A percentile compares a stretch with the other conserved stretches of the same genome.
These are phyloP conservation scores for Pseudoscleropodium purum DNA, from an alignment of 225 moss, liverwort and hornwort genomes.

Conservation along the genomic window DNA sequence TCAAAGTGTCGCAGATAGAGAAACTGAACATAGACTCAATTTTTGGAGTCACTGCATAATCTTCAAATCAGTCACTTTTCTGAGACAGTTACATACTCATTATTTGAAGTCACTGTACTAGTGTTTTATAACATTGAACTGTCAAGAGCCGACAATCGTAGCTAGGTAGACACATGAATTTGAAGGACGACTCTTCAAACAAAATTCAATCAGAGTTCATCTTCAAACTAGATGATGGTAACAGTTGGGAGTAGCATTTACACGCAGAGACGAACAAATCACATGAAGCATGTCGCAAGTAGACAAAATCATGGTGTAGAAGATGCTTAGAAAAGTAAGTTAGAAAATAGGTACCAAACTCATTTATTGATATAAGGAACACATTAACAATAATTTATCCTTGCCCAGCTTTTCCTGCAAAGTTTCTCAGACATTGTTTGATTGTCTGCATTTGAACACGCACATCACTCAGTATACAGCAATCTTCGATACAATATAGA, in stretches of 20 bases:
- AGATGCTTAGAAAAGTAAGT: constrained; percentile 1
- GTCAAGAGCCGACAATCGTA: not conserved
- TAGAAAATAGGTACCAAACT: constrained; percentile 1
- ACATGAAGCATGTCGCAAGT: constrained; percentile 19
- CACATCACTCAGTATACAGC: not conserved
- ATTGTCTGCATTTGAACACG: constrained; percentile 29
- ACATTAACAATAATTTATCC: not conserved
- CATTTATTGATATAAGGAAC: not conserved
- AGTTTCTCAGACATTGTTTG: constrained; percentile 36
- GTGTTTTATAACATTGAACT: not conserved
- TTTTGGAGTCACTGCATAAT: not conserved
- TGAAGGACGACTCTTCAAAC: not conserved
- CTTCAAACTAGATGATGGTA: not conserved
- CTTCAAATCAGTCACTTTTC: not conserved
- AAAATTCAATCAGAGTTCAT: not conserved
- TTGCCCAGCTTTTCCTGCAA: constrained; percentile 10
- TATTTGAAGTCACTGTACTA: not conserved
- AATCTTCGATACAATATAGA: not conserved
- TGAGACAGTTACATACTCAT: not conserved
- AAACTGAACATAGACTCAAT: not conserved
- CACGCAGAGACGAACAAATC: constrained; percentile 19
- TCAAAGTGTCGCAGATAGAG: not conserved
- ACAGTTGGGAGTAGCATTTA: not conserved
- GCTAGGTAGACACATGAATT: not conserved
- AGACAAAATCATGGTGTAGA: constrained; percentile 15